Evolutionary conservation across 2,329 filamentous ascomycete species (phyloP), one percentile per base, ranked within the genome.

Genomic region (Aspergillus persii): DNA sequence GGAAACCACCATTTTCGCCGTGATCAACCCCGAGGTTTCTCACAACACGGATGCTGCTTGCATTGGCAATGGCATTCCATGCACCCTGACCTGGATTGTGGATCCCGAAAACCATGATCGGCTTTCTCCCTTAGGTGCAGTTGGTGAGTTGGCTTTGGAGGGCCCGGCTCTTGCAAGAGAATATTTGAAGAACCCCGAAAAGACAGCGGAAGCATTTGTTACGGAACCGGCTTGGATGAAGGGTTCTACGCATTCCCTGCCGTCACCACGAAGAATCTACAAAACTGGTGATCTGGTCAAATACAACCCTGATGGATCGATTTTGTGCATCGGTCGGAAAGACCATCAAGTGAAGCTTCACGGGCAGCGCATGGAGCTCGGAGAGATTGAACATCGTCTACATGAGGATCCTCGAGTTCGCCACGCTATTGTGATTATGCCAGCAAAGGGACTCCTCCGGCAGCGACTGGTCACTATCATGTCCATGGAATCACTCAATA

Each of bases 311-410:
- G 66, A 68, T 51, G 66, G 66, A 11, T 63, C 66, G 15, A 58
- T 68, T 5, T 53, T 64, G 50, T 68, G 61, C 27, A 56, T 68
- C 15, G 61, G 86, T 5, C 81, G 88, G 48, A 87, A 86, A 65
- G 87, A 90, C 62, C 82, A 83, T 48, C 87, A 87, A 69, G 84
- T 89, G 60, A 90, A 91, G 69, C 72, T 90, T 11, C 77, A 82
- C 8, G 89, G 89, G 12, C 87, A 85, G 65, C 79, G 87, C 52
- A 84, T 89, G 63, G 89, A 87, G 73, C 80, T 86, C 50, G 80
- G 76, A 50, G 82, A 80, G 66, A 81, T 80, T 26, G 74, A 77
- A 50, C 70, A 72, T 60, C 71, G 74, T n/a, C 63, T 77, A 8
- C 63, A 68, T 33, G 69, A 69, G n/a, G 66, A 73, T 53, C 11